Base-by-base conservation (phyloP, 169 alveolate species). In the Cryptosporidium meleagridis region DNA sequence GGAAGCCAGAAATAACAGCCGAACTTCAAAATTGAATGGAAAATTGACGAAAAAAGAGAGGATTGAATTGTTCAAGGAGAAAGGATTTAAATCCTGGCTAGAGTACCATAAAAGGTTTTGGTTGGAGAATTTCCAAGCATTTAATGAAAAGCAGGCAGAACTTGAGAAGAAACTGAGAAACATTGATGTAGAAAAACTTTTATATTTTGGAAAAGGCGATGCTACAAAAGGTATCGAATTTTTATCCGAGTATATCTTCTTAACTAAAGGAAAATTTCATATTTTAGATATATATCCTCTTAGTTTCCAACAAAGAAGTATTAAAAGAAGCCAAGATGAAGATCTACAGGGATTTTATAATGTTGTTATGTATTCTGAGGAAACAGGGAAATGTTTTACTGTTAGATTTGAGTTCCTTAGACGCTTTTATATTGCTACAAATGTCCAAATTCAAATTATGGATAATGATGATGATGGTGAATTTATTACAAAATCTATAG, bases 281-380 rank as follows among this genome's bases (percentile, higher is more conserved):
- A 62, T 80, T 59, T 48, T 80, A 53, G 89, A 80, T n/a, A 62
- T 80, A 18, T 80, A 61, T 31, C 89, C 89, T 39, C n/a, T 62
- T 6, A 80, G 51, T 3, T 1, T n/a, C 10, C 26, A 29, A 23
- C 9, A n/a, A 21, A 6, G 31, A 9, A 55, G 3, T 26, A 53
- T 18, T 4, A 31, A 37, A 41, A n/a, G 37, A 29, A 35, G 10
- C 0, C 33, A 58, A 3, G 59, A 37, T n/a, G 29, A 33, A 14
- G 37, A 75, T n/a, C 18, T 31, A 7, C 12, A 5, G 14, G 89
- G 89, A 16, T 37, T 62, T 14, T 80, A 62, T 53, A 80, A 80
- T 59, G 37, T 80, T 21, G 65, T 65, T 8, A 41, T 80, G 53
- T 80, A 80, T 21, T 80, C 89, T 10, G 89, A 80, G n/a, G 37